phyloP scores from a whole-genome alignment of 768 basidiomycete species.

The Russula brevipes region DNA sequence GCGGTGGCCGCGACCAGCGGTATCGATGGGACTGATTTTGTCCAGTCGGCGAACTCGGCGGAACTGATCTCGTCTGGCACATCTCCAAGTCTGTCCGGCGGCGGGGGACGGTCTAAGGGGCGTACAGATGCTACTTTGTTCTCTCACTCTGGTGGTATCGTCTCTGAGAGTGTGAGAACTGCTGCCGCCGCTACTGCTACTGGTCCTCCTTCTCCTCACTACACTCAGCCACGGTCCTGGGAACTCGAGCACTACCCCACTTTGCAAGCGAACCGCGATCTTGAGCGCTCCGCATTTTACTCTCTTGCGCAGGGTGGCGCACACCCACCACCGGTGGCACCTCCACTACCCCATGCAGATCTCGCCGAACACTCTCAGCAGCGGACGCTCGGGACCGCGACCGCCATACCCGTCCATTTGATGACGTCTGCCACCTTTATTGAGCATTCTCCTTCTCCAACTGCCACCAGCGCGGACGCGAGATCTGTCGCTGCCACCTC shows the following conservation, averaged over 20 bases:
- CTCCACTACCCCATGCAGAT: neutral
- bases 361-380: neutral
- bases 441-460: neutral
- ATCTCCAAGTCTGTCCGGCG: neutral
- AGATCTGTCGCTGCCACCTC: neutral
- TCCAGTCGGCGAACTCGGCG: neutral
- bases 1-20: neutral
- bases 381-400: neutral
- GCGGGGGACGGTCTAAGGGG: neutral
- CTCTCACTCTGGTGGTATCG: neutral
- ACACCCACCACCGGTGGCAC: neutral
- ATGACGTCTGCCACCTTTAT: neutral
- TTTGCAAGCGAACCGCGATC: neutral
- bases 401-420: neutral
- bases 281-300: neutral
- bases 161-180: neutral
- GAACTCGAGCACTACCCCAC: neutral
- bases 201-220: neutral
- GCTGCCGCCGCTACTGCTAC: neutral
- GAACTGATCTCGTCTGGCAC: neutral
- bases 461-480: neutral
- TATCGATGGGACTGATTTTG: neutral
- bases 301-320: neutral
- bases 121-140: neutral
- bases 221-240: neutral